Conservation (phyloP, 192 early-diverging fungal genomes). For the Coemansia reversa region DNA sequence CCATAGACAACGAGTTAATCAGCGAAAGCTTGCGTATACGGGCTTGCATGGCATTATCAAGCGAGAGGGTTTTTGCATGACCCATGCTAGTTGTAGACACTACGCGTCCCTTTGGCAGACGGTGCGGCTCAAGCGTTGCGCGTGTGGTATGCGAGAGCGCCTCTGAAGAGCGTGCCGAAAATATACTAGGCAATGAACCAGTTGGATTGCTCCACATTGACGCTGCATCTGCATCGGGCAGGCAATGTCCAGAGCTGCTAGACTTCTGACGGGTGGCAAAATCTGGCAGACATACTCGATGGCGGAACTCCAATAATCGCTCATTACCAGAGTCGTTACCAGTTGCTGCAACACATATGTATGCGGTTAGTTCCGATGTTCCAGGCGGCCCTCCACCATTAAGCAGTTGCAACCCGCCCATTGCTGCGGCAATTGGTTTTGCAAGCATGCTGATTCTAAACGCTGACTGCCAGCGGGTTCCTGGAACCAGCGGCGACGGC, state of each 20-base stretch:
- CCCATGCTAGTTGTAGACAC: background rate
- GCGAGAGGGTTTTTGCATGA: conserved; percentile 19
- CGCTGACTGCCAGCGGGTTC: conserved; percentile 22
- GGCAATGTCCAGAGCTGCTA: background rate
- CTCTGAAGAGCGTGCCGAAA: conserved; percentile 13
- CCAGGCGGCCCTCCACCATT: conserved; percentile 9
- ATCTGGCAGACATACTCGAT: conserved; percentile 1
- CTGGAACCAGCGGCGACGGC: conserved; percentile 13
- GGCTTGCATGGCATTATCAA: conserved; percentile 14
- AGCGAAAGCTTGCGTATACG: conserved; percentile 16
- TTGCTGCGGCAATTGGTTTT: background rate
- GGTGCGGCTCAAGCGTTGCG: background rate
- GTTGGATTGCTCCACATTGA: background rate
- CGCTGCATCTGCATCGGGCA: conserved; percentile 2
- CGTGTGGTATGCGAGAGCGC: background rate
- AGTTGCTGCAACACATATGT: background rate
- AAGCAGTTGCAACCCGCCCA: conserved; percentile 15
- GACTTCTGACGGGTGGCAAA: background rate
- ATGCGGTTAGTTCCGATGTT: background rate
- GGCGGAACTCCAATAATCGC: conserved; percentile 1
- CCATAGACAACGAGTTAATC: background rate
- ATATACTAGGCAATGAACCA: conserved; percentile 4
- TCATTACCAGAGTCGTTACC: background rate
- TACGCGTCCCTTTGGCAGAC: background rate
- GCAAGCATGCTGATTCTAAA: conserved; percentile 20